Evolutionary conservation across 805 yeast genomes (phyloP), one percentile per base, ranked within the genome.

Genomic region (Yamadazyma insecticola): DNA sequence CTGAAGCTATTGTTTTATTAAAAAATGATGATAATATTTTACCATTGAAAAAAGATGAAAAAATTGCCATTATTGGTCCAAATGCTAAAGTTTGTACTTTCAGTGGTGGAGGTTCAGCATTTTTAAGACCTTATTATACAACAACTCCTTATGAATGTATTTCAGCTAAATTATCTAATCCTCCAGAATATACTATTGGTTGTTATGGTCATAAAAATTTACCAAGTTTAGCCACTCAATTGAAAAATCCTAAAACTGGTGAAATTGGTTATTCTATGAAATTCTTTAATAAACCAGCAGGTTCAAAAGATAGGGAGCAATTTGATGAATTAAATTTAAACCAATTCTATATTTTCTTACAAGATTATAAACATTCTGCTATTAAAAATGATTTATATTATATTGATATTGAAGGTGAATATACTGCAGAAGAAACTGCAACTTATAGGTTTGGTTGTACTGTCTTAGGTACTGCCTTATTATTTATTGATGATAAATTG

Each of bases 401-500:
- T 38, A 64, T 62, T 11, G 69, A 60, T 23, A 47, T 74, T 32
- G 65, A 55, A 30, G 72, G 72, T 26, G 45, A 50, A 22, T 72
- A 63, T 37, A 50, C 42, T 6, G 72, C 80, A 2, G 74, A 70
- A 16, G 65, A 57, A 26, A 41, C 67, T 22, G 78, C 69, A 4
- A 61, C 50, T 8, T 77, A 70, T 44, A 68, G 64, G 34, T 67
- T 78, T 43, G 81, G 81, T 15, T 47, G 70, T 30, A 50, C 70
- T 12, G 71, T 67, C 13, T 44, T 58, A 33, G 84, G 84, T 13
- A 73, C 81, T 19, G 81, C 76, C 16, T 65, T 66, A 43, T 41
- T 78, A 22, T 78, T 58, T 40, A 50, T 77, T 28, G 67, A 78
- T 43, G 79, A 55, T 34, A 41, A 70, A 44, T 53, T 74, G 36